These are phyloP conservation scores for Eutrema heterophyllum DNA, from an alignment of 345 rosid species.

Conservation along the genomic window DNA sequence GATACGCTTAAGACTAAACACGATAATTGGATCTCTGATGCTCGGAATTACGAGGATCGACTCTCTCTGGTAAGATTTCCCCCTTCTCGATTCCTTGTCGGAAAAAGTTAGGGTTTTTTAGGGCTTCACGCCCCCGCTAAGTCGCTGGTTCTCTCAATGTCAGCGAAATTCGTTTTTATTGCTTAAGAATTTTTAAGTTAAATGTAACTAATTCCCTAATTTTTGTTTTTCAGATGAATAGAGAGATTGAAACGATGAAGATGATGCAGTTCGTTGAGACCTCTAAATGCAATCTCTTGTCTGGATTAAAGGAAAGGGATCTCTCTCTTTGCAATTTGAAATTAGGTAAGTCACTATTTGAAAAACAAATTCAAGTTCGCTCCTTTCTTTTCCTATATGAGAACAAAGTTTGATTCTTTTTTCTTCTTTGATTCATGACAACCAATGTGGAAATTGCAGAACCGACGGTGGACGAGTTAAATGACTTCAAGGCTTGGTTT, in stretches of 20 bases:
- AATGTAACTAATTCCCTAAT: neutral
- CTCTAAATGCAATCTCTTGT: constrained; percentile 48
- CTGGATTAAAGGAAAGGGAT: constrained; percentile 56
- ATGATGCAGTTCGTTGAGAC: constrained; percentile 42
- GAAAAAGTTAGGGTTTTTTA: constrained; percentile 34
- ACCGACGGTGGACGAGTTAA: constrained; percentile 51
- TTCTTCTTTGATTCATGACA: neutral
- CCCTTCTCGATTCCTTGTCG: neutral
- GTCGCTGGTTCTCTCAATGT: neutral
- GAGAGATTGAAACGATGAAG: constrained; percentile 38
- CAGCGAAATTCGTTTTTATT: neutral
- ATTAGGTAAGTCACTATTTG: constrained; percentile 38
- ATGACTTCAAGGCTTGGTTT: constrained; percentile 58
- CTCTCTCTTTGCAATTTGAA: constrained; percentile 44
- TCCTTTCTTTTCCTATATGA: neutral
- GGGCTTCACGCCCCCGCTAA: neutral
- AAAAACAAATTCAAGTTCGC: neutral
- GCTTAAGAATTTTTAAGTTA: neutral
- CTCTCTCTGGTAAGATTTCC: constrained; percentile 44
- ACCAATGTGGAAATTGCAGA: constrained; percentile 40
- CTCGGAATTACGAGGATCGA: constrained; percentile 41
- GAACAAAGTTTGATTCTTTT: neutral
- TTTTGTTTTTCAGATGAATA: constrained; percentile 36
- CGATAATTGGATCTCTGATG: constrained; percentile 45
- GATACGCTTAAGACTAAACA: constrained; percentile 43